Conservation (phyloP, 148 eudicot species). For the Chenopodium suecicum region DNA sequence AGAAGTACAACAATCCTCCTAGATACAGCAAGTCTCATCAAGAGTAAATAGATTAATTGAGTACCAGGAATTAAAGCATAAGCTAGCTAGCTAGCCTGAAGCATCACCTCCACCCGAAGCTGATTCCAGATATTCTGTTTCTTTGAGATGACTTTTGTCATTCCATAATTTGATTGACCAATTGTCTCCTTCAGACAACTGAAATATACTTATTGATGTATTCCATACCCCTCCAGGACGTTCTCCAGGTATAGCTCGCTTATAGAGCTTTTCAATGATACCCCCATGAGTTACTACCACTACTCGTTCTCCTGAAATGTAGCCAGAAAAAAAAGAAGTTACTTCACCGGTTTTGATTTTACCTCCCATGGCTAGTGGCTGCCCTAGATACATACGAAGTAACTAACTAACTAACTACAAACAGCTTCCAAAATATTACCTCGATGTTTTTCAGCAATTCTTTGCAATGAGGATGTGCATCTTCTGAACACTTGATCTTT, state of each 20-base stretch:
- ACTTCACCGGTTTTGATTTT: background rate
- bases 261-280: constrained; percentile 56
- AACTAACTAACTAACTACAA: background rate
- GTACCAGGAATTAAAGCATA: background rate
- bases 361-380: too few species aligned
- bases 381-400: background rate
- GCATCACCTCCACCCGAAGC: constrained; percentile 65
- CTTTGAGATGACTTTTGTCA: constrained; percentile 65
- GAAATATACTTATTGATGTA: constrained; percentile 65
- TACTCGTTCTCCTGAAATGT: constrained; percentile 58
- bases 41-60: background rate
- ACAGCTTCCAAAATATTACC: constrained; percentile 32
- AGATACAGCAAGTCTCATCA: background rate
- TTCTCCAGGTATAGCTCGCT: constrained; percentile 45
- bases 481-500: constrained; percentile 62
- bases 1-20: background rate
- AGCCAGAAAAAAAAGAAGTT: background rate
- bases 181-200: constrained; percentile 43
- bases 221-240: constrained; percentile 46
- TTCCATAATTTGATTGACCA: constrained; percentile 81
- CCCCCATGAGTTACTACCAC: constrained; percentile 87
- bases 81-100: constrained; percentile 38
- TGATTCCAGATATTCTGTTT: constrained; percentile 45
- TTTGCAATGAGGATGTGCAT: constrained; percentile 60
- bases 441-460: constrained; percentile 64